Evolutionary conservation across 83 land plant species (phyloP).

Genomic region (Picea abies): DNA sequence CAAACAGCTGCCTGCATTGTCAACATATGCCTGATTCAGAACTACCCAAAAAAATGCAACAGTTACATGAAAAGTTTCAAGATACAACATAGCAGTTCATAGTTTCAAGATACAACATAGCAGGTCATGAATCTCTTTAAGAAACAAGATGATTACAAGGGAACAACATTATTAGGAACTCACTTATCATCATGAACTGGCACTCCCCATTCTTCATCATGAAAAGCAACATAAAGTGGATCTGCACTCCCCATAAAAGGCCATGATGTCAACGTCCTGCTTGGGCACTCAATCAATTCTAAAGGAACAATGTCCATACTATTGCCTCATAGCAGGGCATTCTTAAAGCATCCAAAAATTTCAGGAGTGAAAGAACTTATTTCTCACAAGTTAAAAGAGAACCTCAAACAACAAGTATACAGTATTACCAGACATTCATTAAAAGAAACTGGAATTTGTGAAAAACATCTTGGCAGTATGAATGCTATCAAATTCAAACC

Average conservation of each 20-base stretch:
- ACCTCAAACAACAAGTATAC: not conserved
- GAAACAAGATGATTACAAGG: not conserved
- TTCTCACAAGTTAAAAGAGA: conserved; percentile 8
- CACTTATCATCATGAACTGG: conserved; percentile 79
- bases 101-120: not conserved
- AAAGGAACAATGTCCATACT: not conserved
- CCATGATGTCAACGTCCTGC: not conserved
- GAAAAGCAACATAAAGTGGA: conserved; percentile 61
- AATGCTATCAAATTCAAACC: not conserved
- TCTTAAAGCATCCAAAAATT: not conserved
- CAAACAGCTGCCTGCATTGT: conserved; percentile 41
- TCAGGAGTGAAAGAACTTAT: not conserved
- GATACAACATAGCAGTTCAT: not conserved
- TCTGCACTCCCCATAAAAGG: conserved; percentile 32
- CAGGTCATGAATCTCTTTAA: not conserved
- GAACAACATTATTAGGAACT: conserved; percentile 5
- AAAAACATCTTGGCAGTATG: not conserved
- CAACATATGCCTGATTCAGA: not conserved
- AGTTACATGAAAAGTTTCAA: not conserved
- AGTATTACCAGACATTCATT: not conserved
- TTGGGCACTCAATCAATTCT: not conserved
- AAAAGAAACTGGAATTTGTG: not conserved
- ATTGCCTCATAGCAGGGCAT: not conserved
- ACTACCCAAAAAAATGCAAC: not conserved
- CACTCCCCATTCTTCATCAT: conserved; percentile 82